Conservation (phyloP, 108 stramenopile species). For the Schizochytrium sp. region DNA sequence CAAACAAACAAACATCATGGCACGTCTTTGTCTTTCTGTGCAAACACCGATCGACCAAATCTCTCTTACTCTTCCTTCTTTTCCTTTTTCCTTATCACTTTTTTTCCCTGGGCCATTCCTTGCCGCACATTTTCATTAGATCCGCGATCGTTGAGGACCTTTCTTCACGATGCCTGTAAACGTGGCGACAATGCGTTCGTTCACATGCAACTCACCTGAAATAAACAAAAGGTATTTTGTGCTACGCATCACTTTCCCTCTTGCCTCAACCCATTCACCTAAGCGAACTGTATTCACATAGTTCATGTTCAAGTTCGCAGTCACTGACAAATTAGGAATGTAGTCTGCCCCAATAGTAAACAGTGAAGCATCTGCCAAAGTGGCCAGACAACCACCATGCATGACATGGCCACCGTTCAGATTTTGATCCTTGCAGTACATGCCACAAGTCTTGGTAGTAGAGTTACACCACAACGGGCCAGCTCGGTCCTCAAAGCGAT, state of each 20-base stretch:
- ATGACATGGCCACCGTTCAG: conserved; percentile 18
- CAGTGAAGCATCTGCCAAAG: conserved; percentile 19
- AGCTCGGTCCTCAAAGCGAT: not conserved
- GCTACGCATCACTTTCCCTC: not conserved
- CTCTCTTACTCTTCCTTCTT: not conserved
- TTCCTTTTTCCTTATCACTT: not conserved
- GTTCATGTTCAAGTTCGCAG: conserved; percentile 56
- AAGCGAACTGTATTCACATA: not conserved
- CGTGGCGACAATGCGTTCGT: conserved; percentile 40
- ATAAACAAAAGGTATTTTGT: conserved; percentile 39
- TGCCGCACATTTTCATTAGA: not conserved
- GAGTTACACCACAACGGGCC: conserved; percentile 18
- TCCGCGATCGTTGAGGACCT: not conserved
- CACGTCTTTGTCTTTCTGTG: not conserved
- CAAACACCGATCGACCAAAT: not conserved
- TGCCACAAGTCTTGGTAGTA: not conserved
- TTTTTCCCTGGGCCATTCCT: not conserved
- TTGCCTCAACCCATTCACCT: conserved; percentile 55
- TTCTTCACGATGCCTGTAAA: conserved; percentile 40
- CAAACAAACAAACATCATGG: not conserved
- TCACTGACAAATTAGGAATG: not conserved
- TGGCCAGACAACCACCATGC: conserved; percentile 45
- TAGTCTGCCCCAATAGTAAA: conserved; percentile 16
- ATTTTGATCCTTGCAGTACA: conserved; percentile 7
- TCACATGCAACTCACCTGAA: conserved; percentile 5